Evolutionary conservation across 768 basidiomycete species (phyloP).

Genomic region (Tricholoma matsutake): DNA sequence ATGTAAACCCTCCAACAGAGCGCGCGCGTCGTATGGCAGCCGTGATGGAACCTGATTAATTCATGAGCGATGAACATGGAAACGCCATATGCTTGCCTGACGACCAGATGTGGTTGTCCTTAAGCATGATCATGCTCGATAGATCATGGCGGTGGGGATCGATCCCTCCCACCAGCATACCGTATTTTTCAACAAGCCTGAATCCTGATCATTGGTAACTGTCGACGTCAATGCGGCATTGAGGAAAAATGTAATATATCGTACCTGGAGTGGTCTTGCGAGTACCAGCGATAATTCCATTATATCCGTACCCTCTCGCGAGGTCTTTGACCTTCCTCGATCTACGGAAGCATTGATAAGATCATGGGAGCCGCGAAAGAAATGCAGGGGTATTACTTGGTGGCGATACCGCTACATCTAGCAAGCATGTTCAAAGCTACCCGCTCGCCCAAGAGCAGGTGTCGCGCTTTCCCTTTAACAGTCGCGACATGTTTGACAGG

Average conservation of each 20-base stretch:
- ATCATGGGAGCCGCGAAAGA: not conserved
- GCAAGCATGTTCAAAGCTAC: slow-evolving; percentile 92
- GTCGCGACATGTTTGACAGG: slow-evolving; percentile 87
- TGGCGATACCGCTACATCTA: slow-evolving; percentile 95
- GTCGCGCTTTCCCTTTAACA: slow-evolving; percentile 84
- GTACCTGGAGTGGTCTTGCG: slow-evolving; percentile 93
- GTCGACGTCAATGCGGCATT: not conserved
- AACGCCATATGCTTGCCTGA: slow-evolving; percentile 50
- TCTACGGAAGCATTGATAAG: slow-evolving; percentile 37
- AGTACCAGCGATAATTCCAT: slow-evolving; percentile 90
- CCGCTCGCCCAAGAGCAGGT: slow-evolving; percentile 87
- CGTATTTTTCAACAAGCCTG: slow-evolving; percentile 96
- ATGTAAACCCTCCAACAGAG: slow-evolving; percentile 85
- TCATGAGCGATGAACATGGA: not conserved
- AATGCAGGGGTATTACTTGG: slow-evolving; percentile 52
- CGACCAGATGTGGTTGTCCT: slow-evolving; percentile 99
- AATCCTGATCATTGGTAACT: slow-evolving; percentile 54
- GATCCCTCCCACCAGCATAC: slow-evolving; percentile 96
- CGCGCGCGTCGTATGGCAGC: slow-evolving; percentile 84
- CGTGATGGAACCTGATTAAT: slow-evolving; percentile 78
- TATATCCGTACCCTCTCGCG: slow-evolving; percentile 74
- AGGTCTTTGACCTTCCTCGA: slow-evolving; percentile 80
- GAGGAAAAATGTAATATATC: not conserved
- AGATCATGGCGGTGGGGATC: slow-evolving; percentile 94
- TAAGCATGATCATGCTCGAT: slow-evolving; percentile 99